These are phyloP conservation scores for Monosporascus cannonballus DNA, from an alignment of 2,329 filamentous ascomycete genomes.

Conservation along the genomic window DNA sequence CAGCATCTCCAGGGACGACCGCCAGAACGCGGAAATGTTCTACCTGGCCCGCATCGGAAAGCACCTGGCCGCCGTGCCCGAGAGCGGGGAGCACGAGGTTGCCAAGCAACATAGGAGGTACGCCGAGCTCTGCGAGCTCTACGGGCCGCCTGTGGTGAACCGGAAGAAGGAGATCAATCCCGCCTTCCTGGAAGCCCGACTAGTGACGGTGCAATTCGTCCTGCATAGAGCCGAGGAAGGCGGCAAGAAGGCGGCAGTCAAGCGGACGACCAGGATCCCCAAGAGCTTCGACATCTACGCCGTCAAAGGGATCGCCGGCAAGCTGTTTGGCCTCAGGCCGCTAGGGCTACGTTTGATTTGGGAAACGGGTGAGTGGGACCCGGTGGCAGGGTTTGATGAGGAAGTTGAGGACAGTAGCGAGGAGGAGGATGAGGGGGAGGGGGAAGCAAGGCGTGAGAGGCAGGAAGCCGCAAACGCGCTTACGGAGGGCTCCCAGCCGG, in stretches of 20 bases:
- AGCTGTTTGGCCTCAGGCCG: slow-evolving; percentile 60
- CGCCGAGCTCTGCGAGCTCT: slow-evolving; percentile 63
- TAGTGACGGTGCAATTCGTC: slow-evolving; percentile 59
- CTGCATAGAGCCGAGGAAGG: slow-evolving; percentile 9
- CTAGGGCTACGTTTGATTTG: slow-evolving; percentile 64
- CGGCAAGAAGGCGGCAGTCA: slow-evolving; percentile 7
- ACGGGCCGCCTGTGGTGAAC: slow-evolving; percentile 64
- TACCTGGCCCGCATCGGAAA: slow-evolving; percentile 80
- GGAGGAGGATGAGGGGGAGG: slow-evolving; percentile 39
- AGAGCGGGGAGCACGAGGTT: slow-evolving; percentile 47
- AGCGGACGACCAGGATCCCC: slow-evolving; percentile 52
- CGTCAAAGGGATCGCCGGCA: slow-evolving; percentile 71
- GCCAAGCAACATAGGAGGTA: slow-evolving; percentile 65
- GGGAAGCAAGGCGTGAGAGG: slow-evolving; percentile 24
- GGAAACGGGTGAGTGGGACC: slow-evolving; percentile 90
- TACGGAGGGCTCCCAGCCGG: slow-evolving; percentile 14
- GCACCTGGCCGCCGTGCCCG: slow-evolving; percentile 59
- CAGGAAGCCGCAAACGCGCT: slow-evolving; percentile 4
- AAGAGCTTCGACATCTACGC: slow-evolving; percentile 74
- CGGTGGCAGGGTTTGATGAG: slow-evolving; percentile 58
- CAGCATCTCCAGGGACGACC: slow-evolving; percentile 64
- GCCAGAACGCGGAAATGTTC: slow-evolving; percentile 85
- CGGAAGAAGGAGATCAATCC: slow-evolving; percentile 59
- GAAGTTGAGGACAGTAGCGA: slow-evolving; percentile 50
- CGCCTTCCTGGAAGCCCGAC: slow-evolving; percentile 72